These are phyloP conservation scores for Mychonastes homosphaera DNA, from an alignment of 139 green algal species.

Conservation along the genomic window DNA sequence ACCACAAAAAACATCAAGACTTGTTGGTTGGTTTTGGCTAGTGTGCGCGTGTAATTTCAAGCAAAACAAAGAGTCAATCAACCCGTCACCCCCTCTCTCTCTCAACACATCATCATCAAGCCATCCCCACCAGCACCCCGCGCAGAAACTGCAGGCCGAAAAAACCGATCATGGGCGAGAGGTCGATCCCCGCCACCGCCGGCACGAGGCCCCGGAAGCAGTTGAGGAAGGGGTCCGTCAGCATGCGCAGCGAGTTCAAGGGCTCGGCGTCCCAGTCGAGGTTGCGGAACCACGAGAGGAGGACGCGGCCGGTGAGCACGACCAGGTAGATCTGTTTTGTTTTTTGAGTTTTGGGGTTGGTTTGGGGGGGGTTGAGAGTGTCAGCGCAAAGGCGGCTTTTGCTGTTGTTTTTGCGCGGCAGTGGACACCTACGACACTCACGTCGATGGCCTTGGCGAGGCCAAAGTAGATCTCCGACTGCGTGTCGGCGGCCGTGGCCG, in stretches of 20 bases:
- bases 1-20: too few relatives aligned
- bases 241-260: constrained; percentile 32
- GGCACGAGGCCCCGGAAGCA: constrained; percentile 43
- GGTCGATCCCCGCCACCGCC: constrained; percentile 38
- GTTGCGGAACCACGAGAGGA: constrained; percentile 46
- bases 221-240: constrained; percentile 37
- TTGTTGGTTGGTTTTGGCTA: too few relatives aligned
- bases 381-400: not conserved
- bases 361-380: too few relatives aligned
- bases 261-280: constrained; percentile 39
- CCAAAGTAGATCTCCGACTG: constrained; percentile 32
- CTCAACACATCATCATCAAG: too few relatives aligned
- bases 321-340: constrained; percentile 40
- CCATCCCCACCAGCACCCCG: too few relatives aligned
- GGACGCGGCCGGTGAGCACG: constrained; percentile 33
- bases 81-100: too few relatives aligned
- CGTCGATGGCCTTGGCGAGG: constrained; percentile 37
- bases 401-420: too few relatives aligned
- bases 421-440: constrained; percentile 13
- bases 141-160: too few relatives aligned
- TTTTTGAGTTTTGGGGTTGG: too few relatives aligned
- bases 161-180: too few relatives aligned
- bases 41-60: too few relatives aligned
- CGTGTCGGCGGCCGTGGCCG: constrained; percentile 7
- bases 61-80: too few relatives aligned